Evolutionary conservation across 2,329 filamentous ascomycete species (phyloP).

Genomic region (Neofusicoccum laricinum): DNA sequence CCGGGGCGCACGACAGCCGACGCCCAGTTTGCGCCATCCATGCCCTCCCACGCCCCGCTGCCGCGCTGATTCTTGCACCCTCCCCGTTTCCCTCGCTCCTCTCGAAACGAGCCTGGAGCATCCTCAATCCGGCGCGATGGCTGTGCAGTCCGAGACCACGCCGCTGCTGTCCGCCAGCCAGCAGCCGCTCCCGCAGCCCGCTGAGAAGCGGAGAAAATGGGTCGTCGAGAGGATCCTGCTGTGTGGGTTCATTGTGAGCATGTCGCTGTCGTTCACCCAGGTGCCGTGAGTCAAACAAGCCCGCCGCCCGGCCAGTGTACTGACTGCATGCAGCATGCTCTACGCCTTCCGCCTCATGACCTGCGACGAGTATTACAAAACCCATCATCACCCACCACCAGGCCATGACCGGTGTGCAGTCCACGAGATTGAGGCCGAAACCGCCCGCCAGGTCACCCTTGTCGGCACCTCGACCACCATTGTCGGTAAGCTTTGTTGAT

Average conservation of each 20-base stretch:
- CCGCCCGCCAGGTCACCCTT: slow-evolving; percentile 62
- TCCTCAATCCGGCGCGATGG: neutral
- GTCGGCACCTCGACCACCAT: slow-evolving; percentile 66
- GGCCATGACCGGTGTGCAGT: slow-evolving; percentile 56
- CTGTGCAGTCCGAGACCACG: slow-evolving; percentile 12
- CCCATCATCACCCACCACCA: slow-evolving; percentile 51
- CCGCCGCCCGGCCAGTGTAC: neutral
- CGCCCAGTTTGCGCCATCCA: neutral
- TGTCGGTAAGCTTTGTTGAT: slow-evolving; percentile 45
- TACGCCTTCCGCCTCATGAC: slow-evolving; percentile 71
- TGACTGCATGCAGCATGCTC: slow-evolving; percentile 35
- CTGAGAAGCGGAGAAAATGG: slow-evolving; percentile 23
- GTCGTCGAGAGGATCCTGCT: slow-evolving; percentile 50
- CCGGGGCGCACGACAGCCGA: slow-evolving; percentile 8
- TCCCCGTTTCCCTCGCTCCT: neutral
- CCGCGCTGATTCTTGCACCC: neutral
- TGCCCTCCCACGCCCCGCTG: neutral
- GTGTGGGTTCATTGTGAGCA: slow-evolving; percentile 58
- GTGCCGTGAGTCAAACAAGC: slow-evolving; percentile 32
- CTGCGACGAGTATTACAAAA: slow-evolving; percentile 66
- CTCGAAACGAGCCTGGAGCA: slow-evolving; percentile 12
- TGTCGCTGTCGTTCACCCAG: slow-evolving; percentile 51
- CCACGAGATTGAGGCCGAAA: slow-evolving; percentile 62
- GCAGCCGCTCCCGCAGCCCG: neutral
- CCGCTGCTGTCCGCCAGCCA: slow-evolving; percentile 19